Percentiles rank a stretch among this genome's conserved stretches.
phyloP scores from a whole-genome alignment of 1,284 basidiomycete species.

The Cystobasidium sp. region DNA sequence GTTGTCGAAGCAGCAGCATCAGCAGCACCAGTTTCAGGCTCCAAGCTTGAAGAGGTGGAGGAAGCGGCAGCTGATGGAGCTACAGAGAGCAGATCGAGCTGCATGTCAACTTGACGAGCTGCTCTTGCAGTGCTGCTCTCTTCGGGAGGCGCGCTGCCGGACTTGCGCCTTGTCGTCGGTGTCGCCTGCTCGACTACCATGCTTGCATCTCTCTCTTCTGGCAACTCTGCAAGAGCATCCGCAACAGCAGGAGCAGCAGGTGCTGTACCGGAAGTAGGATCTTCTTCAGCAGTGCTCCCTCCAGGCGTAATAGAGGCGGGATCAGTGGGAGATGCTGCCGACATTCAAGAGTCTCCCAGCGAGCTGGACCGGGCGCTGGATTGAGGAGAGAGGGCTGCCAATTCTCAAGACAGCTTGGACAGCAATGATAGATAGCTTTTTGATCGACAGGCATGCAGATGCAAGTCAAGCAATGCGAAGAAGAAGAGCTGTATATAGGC shows the following conservation, averaged over 20 bases:
- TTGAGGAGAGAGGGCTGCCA: no score
- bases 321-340: not conserved
- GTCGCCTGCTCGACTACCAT: not conserved
- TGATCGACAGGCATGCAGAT: no score
- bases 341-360: no score
- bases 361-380: no score
- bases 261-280: not conserved
- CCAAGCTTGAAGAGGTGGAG: not conserved
- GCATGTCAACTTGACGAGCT: conserved; percentile 5
- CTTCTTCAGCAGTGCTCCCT: not conserved
- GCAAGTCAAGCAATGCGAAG: no score
- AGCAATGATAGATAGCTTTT: no score
- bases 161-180: not conserved
- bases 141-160: conserved; percentile 17
- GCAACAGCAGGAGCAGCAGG: conserved; percentile 3
- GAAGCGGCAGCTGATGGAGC: not conserved
- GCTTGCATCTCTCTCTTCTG: conserved; percentile 4
- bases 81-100: not conserved
- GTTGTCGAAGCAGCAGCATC: not conserved
- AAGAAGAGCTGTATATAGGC: no score
- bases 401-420: no score
- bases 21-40: not conserved
- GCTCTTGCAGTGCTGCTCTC: conserved; percentile 1
- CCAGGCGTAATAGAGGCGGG: not conserved
- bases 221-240: not conserved